phyloP scores from a whole-genome alignment of 2,329 filamentous ascomycete species.

The Metarhizium rileyi region DNA sequence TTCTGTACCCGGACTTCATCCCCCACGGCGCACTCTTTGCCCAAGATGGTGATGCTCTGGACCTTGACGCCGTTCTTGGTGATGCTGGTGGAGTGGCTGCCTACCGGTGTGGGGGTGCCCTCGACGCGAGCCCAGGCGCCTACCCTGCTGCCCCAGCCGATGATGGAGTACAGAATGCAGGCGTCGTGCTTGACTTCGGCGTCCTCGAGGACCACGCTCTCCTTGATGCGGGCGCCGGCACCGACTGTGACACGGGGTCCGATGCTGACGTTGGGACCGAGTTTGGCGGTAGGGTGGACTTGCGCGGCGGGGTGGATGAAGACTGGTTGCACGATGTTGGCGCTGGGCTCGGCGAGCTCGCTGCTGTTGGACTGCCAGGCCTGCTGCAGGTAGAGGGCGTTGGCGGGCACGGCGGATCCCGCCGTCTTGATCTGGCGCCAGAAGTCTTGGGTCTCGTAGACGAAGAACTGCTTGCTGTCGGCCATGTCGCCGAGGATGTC shows the following conservation, averaged over 20 bases:
- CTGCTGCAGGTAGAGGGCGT: slow-evolving; percentile 92
- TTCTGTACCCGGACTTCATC: slow-evolving; percentile 96
- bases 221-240: slow-evolving; percentile 84
- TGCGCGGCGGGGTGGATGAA: slow-evolving; percentile 89
- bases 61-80: slow-evolving; percentile 98
- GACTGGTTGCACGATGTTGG: slow-evolving; percentile 83
- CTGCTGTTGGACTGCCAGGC: slow-evolving; percentile 70
- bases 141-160: slow-evolving; percentile 92
- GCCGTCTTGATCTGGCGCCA: slow-evolving; percentile 99
- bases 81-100: slow-evolving; percentile 86
- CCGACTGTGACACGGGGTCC: slow-evolving; percentile 81
- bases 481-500: slow-evolving; percentile 93
- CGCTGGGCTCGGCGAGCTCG: slow-evolving; percentile 74
- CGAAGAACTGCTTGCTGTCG: slow-evolving; percentile 96
- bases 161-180: slow-evolving; percentile 89
- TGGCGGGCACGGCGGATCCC: slow-evolving; percentile 91
- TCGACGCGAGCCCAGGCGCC: slow-evolving; percentile 98
- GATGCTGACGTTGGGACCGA: slow-evolving; percentile 93
- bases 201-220: slow-evolving; percentile 91
- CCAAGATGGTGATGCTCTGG: slow-evolving; percentile 93
- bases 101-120: slow-evolving; percentile 79
- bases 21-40: slow-evolving; percentile 88
- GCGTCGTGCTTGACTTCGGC: slow-evolving; percentile 94
- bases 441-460: slow-evolving; percentile 97
- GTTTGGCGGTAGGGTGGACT: slow-evolving; percentile 89